phyloP scores from a whole-genome alignment of 202 grass and related monocot species.

The Setaria viridis region DNA sequence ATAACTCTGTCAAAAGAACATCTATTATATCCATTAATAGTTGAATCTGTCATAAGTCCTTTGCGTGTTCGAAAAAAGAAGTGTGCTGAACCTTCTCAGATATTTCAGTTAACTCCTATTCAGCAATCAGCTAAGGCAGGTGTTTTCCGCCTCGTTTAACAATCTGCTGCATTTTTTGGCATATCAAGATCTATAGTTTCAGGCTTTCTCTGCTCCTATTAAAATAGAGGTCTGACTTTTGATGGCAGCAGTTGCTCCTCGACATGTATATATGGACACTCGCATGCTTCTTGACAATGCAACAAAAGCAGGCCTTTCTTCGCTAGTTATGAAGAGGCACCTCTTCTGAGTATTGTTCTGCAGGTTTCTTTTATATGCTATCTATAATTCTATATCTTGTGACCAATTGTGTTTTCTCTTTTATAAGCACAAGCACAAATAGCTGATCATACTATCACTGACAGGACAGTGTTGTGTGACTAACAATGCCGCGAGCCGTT shows the following conservation, averaged over 20 bases:
- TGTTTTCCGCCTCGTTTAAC: background rate
- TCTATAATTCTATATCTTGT: background rate
- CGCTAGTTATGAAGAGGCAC: background rate
- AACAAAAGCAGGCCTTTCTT: conserved; percentile 9
- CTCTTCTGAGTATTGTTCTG: background rate
- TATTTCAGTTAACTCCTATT: background rate
- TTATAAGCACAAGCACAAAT: background rate
- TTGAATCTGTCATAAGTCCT: background rate
- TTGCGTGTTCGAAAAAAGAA: background rate
- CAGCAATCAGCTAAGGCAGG: background rate
- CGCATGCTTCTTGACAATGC: conserved; percentile 3
- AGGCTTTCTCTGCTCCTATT: background rate
- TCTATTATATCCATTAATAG: background rate
- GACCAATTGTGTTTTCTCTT: background rate
- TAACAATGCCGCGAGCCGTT: conserved; percentile 37
- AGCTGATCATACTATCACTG: background rate
- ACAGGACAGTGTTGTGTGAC: background rate
- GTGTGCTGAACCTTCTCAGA: background rate
- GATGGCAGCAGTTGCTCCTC: background rate
- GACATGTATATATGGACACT: conserved; percentile 34
- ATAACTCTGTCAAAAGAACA: background rate
- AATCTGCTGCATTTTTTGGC: background rate
- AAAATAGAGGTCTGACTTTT: conserved; percentile 5
- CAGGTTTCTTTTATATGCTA: background rate
- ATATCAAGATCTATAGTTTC: background rate